Evolutionary conservation across 345 rosid species (phyloP).

Genomic region (Citrus sp.): DNA sequence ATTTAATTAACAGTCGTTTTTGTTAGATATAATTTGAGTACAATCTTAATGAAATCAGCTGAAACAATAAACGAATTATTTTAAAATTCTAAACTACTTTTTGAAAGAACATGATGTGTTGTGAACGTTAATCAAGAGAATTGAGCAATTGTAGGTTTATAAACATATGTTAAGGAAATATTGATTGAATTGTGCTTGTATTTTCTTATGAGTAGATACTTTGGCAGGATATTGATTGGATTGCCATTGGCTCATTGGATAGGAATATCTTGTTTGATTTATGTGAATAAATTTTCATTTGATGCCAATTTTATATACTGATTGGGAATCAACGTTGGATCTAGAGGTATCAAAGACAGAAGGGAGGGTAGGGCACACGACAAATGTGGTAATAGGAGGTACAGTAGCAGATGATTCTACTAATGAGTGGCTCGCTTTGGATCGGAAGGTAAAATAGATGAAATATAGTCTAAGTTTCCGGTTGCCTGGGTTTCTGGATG

Average conservation of each 20-base stretch:
- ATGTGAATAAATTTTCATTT: background rate
- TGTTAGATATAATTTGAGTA: background rate
- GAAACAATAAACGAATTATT: background rate
- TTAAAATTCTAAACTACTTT: background rate
- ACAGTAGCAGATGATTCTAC: constrained; percentile 88
- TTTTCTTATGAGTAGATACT: too few species aligned
- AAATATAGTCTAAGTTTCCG: background rate
- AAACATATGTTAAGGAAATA: background rate
- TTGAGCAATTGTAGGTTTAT: background rate
- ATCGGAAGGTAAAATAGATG: constrained; percentile 66
- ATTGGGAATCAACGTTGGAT: constrained; percentile 9
- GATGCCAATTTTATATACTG: background rate
- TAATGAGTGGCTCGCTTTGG: constrained; percentile 87
- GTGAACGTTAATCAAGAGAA: background rate
- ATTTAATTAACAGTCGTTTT: background rate
- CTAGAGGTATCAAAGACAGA: constrained; percentile 91
- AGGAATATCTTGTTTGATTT: background rate
- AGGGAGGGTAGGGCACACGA: constrained; percentile 94
- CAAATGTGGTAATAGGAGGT: constrained; percentile 91
- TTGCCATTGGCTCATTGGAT: background rate
- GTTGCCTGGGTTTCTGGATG: background rate
- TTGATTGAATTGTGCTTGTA: background rate
- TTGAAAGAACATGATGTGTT: background rate
- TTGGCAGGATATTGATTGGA: background rate
- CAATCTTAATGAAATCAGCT: background rate